Conservation (phyloP, 2,329 filamentous ascomycete genomes). For the Leptographium flavum region DNA sequence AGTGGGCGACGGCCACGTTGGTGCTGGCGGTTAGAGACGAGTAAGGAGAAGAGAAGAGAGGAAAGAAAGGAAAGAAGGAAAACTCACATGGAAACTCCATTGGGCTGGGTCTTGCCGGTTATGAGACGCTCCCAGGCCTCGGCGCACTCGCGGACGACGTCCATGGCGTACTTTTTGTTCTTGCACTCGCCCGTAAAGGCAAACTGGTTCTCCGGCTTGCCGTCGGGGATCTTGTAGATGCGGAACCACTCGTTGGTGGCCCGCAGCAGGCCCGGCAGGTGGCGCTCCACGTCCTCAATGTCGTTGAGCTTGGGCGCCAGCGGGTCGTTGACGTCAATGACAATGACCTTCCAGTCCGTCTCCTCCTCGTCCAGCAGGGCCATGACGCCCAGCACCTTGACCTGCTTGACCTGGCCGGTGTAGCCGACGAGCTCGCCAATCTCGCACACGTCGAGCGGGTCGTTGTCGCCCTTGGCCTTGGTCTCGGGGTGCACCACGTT, state of each 20-base stretch:
- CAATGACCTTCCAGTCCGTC: conserved; percentile 99
- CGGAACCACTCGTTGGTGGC: conserved; percentile 99
- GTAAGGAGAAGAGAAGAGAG: neutral
- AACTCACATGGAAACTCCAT: conserved; percentile 69
- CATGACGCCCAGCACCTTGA: conserved; percentile 99
- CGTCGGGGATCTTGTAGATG: conserved; percentile 99
- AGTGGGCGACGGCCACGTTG: conserved; percentile 67
- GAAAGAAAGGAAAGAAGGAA: neutral
- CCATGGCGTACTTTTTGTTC: conserved; percentile 98
- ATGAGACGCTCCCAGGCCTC: conserved; percentile 97
- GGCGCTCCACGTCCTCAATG: conserved; percentile 96
- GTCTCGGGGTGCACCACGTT: conserved; percentile 93
- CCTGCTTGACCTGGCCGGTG: conserved; percentile 95
- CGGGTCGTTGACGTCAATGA: conserved; percentile 96
- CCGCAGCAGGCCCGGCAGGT: conserved; percentile 89
- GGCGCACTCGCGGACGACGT: conserved; percentile 87
- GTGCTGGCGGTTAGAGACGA: conserved; percentile 39
- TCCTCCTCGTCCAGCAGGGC: conserved; percentile 97
- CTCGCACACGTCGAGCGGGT: conserved; percentile 98
- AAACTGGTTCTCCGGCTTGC: conserved; percentile 99
- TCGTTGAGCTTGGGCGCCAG: conserved; percentile 94
- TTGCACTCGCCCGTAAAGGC: conserved; percentile 99
- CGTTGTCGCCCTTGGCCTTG: conserved; percentile 99
- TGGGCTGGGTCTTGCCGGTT: conserved; percentile 69
- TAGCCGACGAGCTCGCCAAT: conserved; percentile 97